Conservation (phyloP, 768 basidiomycete species). For the Chalciporus piperatus region DNA sequence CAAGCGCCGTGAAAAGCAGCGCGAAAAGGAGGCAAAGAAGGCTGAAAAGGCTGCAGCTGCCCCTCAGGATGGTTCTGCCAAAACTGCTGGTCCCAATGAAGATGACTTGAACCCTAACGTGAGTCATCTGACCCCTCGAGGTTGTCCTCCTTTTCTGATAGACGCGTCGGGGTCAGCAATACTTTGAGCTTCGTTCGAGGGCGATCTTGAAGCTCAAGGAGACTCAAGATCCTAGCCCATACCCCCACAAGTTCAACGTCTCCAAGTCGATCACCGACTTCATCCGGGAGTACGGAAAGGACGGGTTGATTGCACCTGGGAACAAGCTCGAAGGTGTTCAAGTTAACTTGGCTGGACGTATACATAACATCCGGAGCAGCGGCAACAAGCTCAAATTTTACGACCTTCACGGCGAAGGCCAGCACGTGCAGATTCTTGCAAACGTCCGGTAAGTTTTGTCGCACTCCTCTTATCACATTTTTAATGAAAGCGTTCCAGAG, state of each 20-base stretch:
- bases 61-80: constrained; percentile 39
- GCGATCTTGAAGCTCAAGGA: constrained; percentile 83
- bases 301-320: constrained; percentile 68
- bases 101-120: constrained; percentile 92
- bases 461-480: not conserved
- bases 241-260: constrained; percentile 99
- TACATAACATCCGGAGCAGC: constrained; percentile 84
- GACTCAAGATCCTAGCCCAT: constrained; percentile 86
- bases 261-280: constrained; percentile 70
- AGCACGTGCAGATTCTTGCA: constrained; percentile 95
- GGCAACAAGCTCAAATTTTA: constrained; percentile 90
- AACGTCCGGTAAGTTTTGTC: constrained; percentile 62
- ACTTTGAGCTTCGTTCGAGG: constrained; percentile 89
- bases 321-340: constrained; percentile 54
- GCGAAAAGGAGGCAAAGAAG: constrained; percentile 71
- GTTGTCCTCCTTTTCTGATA: not conserved
- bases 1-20: constrained; percentile 88
- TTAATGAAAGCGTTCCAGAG: constrained; percentile 38
- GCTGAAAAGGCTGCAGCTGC: constrained; percentile 66
- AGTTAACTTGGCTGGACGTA: constrained; percentile 82
- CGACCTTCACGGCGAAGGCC: constrained; percentile 89
- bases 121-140: constrained; percentile 32
- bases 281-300: constrained; percentile 68
- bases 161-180: constrained; percentile 62
- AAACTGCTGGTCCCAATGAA: constrained; percentile 49